Percentiles rank a stretch among this genome's conserved stretches.
phyloP scores from a whole-genome alignment of 495 filamentous ascomycete species.

The Ascobolus immersus region DNA sequence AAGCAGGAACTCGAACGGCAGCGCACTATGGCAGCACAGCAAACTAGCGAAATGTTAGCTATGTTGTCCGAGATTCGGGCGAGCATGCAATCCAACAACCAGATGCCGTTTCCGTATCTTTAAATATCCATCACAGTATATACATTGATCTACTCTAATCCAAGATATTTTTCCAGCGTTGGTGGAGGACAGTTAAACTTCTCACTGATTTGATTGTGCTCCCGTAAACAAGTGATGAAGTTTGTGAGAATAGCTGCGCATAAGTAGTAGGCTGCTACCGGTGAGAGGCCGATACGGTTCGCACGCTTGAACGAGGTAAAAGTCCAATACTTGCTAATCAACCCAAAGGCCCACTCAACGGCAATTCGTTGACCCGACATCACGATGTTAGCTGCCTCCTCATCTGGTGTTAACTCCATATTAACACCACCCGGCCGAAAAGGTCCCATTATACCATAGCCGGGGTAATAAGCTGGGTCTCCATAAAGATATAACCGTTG shows the following conservation, averaged over 20 bases:
- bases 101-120: too few relatives aligned
- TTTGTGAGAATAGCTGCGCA: neutral
- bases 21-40: too few relatives aligned
- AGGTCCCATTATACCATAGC: neutral
- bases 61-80: too few relatives aligned
- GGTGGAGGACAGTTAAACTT: too few relatives aligned
- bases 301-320: neutral
- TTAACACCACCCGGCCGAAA: neutral
- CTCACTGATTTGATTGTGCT: neutral
- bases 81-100: too few relatives aligned
- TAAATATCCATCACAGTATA: too few relatives aligned
- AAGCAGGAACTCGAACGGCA: too few relatives aligned
- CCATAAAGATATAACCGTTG: neutral
- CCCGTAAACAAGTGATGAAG: neutral
- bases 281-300: neutral
- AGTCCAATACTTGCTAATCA: too few relatives aligned
- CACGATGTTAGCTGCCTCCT: neutral
- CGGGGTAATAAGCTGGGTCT: neutral
- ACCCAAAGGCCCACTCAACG: neutral
- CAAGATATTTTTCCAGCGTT: too few relatives aligned
- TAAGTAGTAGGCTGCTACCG: neutral
- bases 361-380: neutral
- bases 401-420: neutral
- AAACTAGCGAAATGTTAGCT: too few relatives aligned
- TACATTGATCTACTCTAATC: too few relatives aligned